Evolutionary conservation across 805 yeast genomes (phyloP).

Genomic region (Millerozyma acaciae): DNA sequence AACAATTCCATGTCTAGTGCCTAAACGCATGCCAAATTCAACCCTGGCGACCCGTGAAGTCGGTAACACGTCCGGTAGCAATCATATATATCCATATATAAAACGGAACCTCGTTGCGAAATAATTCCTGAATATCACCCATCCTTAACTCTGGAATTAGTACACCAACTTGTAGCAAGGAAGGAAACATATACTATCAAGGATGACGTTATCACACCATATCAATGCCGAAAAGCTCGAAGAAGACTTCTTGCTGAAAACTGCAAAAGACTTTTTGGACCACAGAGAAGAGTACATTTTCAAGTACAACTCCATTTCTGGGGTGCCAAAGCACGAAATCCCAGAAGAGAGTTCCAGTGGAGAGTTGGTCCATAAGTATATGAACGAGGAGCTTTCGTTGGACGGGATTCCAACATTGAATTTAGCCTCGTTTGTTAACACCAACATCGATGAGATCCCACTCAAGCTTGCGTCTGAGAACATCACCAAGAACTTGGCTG

Average conservation of each 20-base stretch:
- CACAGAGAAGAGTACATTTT: slow-evolving; percentile 30
- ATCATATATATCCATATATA: no score
- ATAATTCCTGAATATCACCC: no score
- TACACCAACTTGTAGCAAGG: no score
- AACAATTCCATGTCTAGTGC: no score
- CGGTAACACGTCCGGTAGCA: no score
- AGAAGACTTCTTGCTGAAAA: slow-evolving; percentile 22
- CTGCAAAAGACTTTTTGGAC: slow-evolving; percentile 17
- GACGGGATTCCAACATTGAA: slow-evolving; percentile 85
- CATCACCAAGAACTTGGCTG: slow-evolving; percentile 83
- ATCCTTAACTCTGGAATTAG: no score
- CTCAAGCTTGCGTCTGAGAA: slow-evolving; percentile 59
- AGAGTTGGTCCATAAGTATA: slow-evolving; percentile 53
- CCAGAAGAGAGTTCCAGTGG: slow-evolving; percentile 55
- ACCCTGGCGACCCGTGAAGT: no score
- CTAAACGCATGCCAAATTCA: no score
- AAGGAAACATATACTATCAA: background rate
- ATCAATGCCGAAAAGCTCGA: slow-evolving; percentile 44
- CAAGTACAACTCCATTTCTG: slow-evolving; percentile 24
- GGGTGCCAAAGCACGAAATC: slow-evolving; percentile 56
- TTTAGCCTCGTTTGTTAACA: slow-evolving; percentile 86
- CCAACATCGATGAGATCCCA: slow-evolving; percentile 46
- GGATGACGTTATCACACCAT: slow-evolving; percentile 45
- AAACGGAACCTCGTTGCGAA: no score
- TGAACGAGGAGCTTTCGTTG: slow-evolving; percentile 69